Evolutionary conservation across 1,284 basidiomycete genomes (phyloP).

Genomic region (Leccinum holopus): DNA sequence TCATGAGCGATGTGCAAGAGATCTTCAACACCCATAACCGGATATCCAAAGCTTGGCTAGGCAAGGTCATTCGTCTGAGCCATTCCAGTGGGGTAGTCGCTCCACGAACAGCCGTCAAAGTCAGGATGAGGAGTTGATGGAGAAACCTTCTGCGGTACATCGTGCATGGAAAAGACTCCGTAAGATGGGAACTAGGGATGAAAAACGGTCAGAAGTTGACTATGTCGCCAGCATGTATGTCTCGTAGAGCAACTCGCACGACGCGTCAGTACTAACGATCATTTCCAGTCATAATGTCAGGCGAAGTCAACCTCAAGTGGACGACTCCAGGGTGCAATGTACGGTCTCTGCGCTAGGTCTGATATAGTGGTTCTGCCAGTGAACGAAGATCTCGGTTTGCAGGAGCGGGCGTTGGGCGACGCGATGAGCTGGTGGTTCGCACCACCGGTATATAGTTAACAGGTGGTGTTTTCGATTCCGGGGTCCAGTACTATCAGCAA

Average conservation of each 20-base stretch:
- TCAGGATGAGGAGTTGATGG: slow-evolving; percentile 34
- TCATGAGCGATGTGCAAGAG: slow-evolving; percentile 32
- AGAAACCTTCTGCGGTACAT: slow-evolving; percentile 42
- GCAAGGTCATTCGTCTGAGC: slow-evolving; percentile 26
- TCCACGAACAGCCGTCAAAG: slow-evolving; percentile 25
- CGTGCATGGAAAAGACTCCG: slow-evolving; percentile 45
- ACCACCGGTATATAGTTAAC: too few relatives aligned
- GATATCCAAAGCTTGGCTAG: slow-evolving; percentile 36
- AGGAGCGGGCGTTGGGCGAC: too few relatives aligned
- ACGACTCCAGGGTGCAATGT: slow-evolving; percentile 45
- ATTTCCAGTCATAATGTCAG: slow-evolving; percentile 46
- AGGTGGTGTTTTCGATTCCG: too few relatives aligned
- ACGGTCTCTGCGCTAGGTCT: slow-evolving; percentile 34
- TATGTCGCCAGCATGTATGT: slow-evolving; percentile 54
- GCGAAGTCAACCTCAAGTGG: slow-evolving; percentile 32
- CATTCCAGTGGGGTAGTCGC: not conserved
- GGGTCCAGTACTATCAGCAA: too few relatives aligned
- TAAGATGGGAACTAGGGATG: slow-evolving; percentile 43
- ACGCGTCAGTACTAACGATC: not conserved
- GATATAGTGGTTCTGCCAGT: too few relatives aligned
- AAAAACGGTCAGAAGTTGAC: slow-evolving; percentile 54
- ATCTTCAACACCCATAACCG: slow-evolving; percentile 35
- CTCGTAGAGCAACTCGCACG: not conserved
- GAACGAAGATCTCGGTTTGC: too few relatives aligned
- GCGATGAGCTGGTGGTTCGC: too few relatives aligned